Conservation (phyloP, 139 green algal species). For the Raphidocelis subcapitata region DNA sequence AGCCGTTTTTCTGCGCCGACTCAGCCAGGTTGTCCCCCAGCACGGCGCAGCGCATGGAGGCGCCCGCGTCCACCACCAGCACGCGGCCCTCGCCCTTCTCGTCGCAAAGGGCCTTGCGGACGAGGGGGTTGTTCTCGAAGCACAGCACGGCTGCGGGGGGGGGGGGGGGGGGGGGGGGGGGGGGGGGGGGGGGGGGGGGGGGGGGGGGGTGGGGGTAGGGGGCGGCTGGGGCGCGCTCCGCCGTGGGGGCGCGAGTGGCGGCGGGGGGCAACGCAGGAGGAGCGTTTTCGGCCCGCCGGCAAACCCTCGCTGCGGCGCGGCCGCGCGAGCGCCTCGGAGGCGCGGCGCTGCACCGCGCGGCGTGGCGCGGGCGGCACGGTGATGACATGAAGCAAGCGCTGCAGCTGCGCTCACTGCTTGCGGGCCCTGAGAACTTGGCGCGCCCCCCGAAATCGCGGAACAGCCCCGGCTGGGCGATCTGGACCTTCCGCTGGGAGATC, state of each 20-base stretch:
- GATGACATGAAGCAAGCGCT: not conserved
- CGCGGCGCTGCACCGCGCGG: not conserved
- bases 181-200: not conserved
- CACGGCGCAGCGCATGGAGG: constrained; percentile 83
- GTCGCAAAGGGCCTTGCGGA: constrained; percentile 82
- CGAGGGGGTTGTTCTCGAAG: constrained; percentile 94
- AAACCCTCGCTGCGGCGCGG: constrained; percentile 53
- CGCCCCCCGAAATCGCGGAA: constrained; percentile 4
- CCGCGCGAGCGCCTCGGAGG: too few relatives aligned
- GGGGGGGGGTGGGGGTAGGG: not conserved
- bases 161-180: constrained; percentile 35
- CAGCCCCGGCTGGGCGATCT: constrained; percentile 32
- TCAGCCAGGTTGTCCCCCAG: constrained; percentile 94
- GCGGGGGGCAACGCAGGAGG: too few relatives aligned
- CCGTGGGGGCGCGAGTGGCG: too few relatives aligned
- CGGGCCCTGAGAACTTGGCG: not conserved
- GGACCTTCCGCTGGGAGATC: constrained; percentile 25
- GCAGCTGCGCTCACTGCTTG: not conserved
- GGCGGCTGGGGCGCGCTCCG: constrained; percentile 62
- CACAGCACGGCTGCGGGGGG: constrained; percentile 78
- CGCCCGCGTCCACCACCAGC: constrained; percentile 93
- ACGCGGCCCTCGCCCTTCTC: constrained; percentile 79
- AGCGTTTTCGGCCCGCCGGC: too few relatives aligned
- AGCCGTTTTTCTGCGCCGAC: constrained; percentile 89
- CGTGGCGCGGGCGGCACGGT: too few relatives aligned